Evolutionary conservation across 2,329 filamentous ascomycete species (phyloP).

Genomic region (Aspergillus fructus): DNA sequence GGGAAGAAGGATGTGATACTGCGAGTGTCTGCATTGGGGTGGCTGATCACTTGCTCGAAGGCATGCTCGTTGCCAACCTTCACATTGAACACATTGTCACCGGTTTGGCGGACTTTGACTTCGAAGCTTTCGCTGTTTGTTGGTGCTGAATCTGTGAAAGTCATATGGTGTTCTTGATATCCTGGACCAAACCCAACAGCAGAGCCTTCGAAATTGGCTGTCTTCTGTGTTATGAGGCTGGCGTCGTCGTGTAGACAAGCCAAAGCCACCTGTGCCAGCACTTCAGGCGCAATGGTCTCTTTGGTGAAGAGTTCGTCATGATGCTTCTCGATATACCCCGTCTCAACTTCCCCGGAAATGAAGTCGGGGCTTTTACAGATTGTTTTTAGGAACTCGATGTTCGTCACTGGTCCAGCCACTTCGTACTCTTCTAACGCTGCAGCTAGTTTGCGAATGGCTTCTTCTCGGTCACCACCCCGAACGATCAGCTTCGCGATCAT

Average conservation of each 20-base stretch:
- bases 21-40: conserved; percentile 46
- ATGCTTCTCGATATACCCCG: conserved; percentile 92
- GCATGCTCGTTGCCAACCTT: conserved; percentile 37
- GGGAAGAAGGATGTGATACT: conserved; percentile 76
- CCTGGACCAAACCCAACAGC: conserved; percentile 60
- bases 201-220: conserved; percentile 31
- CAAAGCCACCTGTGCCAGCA: conserved; percentile 83
- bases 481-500: conserved; percentile 99
- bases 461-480: conserved; percentile 72
- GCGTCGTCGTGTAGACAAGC: conserved; percentile 61
- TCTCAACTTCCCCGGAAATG: conserved; percentile 84
- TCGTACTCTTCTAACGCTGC: conserved; percentile 84
- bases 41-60: conserved; percentile 49
- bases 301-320: conserved; percentile 73
- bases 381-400: conserved; percentile 93
- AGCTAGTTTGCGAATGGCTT: conserved; percentile 78
- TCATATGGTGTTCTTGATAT: conserved; percentile 64
- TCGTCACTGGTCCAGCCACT: conserved; percentile 87
- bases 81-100: conserved; percentile 50
- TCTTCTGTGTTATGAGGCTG: conserved; percentile 25
- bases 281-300: conserved; percentile 63
- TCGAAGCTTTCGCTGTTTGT: conserved; percentile 42
- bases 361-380: conserved; percentile 81
- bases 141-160: conserved; percentile 50
- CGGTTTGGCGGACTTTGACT: conserved; percentile 54